Percentiles rank a stretch among this genome's conserved stretches.
These are phyloP conservation scores for Rhododendron kiyosumense DNA, from an alignment of 148 eudicot species.

Conservation along the genomic window DNA sequence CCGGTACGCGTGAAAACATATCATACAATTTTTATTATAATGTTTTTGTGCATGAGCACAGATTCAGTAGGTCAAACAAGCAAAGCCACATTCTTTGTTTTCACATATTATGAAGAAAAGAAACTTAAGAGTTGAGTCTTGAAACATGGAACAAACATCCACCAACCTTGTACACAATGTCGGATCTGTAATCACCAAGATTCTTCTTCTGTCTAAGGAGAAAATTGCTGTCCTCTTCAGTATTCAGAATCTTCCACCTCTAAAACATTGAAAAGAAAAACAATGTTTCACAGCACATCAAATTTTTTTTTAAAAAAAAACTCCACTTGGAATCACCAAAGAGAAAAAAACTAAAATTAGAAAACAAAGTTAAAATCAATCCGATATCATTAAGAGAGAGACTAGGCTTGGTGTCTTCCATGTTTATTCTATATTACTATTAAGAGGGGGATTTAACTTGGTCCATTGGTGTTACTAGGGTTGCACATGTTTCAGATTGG, in stretches of 20 bases:
- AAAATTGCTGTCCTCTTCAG: constrained; percentile 15
- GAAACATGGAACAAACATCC: background rate
- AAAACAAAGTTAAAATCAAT: background rate
- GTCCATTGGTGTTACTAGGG: background rate
- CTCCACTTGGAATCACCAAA: background rate
- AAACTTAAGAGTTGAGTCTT: background rate
- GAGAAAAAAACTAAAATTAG: background rate
- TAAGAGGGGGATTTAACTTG: background rate
- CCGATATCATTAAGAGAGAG: background rate
- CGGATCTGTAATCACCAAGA: constrained; percentile 26
- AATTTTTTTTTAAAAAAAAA: background rate
- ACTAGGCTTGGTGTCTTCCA: background rate
- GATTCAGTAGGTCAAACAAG: background rate
- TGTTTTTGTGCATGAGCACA: background rate
- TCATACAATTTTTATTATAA: background rate
- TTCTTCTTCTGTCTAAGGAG: constrained; percentile 26
- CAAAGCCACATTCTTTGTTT: background rate
- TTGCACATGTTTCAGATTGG: too few species aligned
- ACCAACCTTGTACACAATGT: constrained; percentile 24
- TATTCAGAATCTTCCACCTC: constrained; percentile 8
- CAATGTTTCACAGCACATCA: background rate
- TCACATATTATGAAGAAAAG: background rate
- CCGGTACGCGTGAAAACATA: background rate
- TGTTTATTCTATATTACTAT: background rate
- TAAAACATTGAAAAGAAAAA: background rate